Percentiles rank a stretch among this genome's conserved stretches.
Evolutionary conservation across 2,329 filamentous ascomycete species (phyloP).

Genomic region (Canariomyces notabilis): DNA sequence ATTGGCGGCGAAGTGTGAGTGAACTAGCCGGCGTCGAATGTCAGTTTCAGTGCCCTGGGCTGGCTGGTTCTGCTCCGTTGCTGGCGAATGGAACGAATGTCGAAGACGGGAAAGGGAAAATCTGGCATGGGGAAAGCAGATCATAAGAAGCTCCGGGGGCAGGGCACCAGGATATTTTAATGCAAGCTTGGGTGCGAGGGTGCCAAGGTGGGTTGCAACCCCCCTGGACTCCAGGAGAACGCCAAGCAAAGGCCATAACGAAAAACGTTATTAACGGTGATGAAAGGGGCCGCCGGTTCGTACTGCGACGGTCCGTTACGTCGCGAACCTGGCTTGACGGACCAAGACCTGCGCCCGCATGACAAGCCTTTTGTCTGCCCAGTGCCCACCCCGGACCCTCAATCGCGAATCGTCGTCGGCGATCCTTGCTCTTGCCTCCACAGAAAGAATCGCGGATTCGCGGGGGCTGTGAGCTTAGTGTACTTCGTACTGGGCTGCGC

Average conservation of each 20-base stretch:
- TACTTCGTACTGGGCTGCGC: background rate
- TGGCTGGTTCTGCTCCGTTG: background rate
- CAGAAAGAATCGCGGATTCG: constrained; percentile 4
- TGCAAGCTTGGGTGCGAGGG: background rate
- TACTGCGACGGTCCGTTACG: constrained; percentile 19
- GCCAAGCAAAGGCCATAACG: background rate
- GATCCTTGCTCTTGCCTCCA: constrained; percentile 11
- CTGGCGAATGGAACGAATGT: background rate
- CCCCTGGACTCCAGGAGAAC: background rate
- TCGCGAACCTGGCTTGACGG: constrained; percentile 8
- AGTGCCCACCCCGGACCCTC: constrained; percentile 10
- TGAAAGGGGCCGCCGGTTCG: too few species aligned
- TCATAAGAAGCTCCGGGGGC: background rate
- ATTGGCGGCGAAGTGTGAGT: constrained; percentile 11
- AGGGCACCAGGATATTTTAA: background rate
- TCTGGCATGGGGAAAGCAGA: background rate
- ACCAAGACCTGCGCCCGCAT: constrained; percentile 15
- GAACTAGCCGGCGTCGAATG: background rate
- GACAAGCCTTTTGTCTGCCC: constrained; percentile 10
- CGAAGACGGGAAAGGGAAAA: background rate
- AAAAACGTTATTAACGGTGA: too few species aligned
- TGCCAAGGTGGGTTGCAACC: background rate
- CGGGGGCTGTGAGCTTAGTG: background rate
- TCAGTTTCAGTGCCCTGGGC: constrained; percentile 13
- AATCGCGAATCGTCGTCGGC: too few species aligned